Conservation (phyloP, 352 stramenopile genomes). For the Bremia lactucae region DNA sequence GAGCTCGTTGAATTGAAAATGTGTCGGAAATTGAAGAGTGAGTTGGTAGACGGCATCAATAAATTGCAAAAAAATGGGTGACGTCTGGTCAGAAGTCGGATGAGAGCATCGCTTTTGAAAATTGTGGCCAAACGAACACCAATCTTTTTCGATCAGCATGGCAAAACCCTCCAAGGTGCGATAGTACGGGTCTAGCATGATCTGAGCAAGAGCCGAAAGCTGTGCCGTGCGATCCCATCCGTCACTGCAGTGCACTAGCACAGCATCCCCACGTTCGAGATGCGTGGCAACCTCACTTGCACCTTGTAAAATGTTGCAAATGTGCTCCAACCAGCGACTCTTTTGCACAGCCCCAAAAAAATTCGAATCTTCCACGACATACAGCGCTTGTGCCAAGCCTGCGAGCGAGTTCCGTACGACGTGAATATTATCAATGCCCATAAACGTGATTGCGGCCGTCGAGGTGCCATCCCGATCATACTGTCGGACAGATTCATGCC, state of each 20-base stretch:
- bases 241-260: slow-evolving; percentile 79
- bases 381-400: slow-evolving; percentile 56
- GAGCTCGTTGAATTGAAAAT: slow-evolving; percentile 97
- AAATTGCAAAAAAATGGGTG: slow-evolving; percentile 98
- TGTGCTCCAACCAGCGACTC: slow-evolving; percentile 75
- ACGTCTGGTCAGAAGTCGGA: slow-evolving; percentile 87
- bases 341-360: slow-evolving; percentile 82
- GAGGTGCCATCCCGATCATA: slow-evolving; percentile 67
- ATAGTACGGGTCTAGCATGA: slow-evolving; percentile 83
- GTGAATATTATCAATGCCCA: slow-evolving; percentile 85
- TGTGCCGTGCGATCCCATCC: slow-evolving; percentile 79
- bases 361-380: slow-evolving; percentile 79
- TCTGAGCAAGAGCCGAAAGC: slow-evolving; percentile 56
- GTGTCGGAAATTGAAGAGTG: slow-evolving; percentile 91
- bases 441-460: slow-evolving; percentile 75
- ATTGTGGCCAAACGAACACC: slow-evolving; percentile 83
- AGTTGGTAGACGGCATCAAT: slow-evolving; percentile 97
- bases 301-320: slow-evolving; percentile 67
- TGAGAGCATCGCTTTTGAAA: slow-evolving; percentile 75
- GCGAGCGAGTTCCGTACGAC: slow-evolving; percentile 68
- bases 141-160: slow-evolving; percentile 80
- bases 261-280: slow-evolving; percentile 61
- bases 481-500: slow-evolving; percentile 82
- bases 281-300: slow-evolving; percentile 64
- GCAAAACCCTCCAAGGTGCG: slow-evolving; percentile 69